Percentiles rank a stretch among this genome's conserved stretches.
These are phyloP conservation scores for Ascocoryne sarcoides DNA, from an alignment of 2,329 filamentous ascomycete species.

Conservation along the genomic window DNA sequence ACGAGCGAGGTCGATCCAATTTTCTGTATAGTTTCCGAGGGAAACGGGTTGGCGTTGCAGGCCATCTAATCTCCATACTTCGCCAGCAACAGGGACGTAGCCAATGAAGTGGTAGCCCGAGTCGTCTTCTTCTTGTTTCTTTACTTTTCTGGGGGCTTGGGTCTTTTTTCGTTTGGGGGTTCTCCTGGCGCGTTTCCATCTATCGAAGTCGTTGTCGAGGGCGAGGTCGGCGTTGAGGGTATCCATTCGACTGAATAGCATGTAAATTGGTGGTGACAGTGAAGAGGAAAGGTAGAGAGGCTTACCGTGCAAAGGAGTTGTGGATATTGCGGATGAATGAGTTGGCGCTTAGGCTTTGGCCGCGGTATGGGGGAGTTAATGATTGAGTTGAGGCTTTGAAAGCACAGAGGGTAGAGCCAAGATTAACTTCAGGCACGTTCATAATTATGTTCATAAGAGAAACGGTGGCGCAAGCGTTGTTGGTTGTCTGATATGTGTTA, in stretches of 20 bases:
- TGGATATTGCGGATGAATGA: constrained; percentile 72
- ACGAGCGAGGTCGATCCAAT: constrained; percentile 61
- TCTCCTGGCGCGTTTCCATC: constrained; percentile 16
- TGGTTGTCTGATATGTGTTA: constrained; percentile 48
- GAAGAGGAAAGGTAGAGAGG: constrained; percentile 2
- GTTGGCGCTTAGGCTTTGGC: constrained; percentile 66
- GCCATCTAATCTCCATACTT: constrained; percentile 85
- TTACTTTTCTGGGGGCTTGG: constrained; percentile 27
- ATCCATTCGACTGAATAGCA: constrained; percentile 54
- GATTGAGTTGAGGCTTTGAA: constrained; percentile 67
- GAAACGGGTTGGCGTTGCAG: constrained; percentile 62
- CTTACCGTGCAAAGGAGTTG: constrained; percentile 73
- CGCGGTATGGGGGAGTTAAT: constrained; percentile 64
- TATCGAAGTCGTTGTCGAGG: constrained; percentile 44
- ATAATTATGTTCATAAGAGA: constrained; percentile 90
- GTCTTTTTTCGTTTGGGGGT: constrained; percentile 31
- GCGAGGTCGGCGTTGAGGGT: constrained; percentile 63
- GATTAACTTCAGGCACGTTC: constrained; percentile 58
- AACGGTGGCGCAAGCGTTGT: constrained; percentile 86
- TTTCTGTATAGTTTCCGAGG: constrained; percentile 41
- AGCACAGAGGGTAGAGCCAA: constrained; percentile 59
- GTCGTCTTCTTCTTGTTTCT: constrained; percentile 42
- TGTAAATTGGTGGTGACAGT: constrained; percentile 1
- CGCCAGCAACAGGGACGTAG: constrained; percentile 66
- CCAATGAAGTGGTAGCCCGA: constrained; percentile 80